These are phyloP conservation scores for Backusella psychrophila DNA, from an alignment of 192 early-diverging fungal species.

Conservation along the genomic window DNA sequence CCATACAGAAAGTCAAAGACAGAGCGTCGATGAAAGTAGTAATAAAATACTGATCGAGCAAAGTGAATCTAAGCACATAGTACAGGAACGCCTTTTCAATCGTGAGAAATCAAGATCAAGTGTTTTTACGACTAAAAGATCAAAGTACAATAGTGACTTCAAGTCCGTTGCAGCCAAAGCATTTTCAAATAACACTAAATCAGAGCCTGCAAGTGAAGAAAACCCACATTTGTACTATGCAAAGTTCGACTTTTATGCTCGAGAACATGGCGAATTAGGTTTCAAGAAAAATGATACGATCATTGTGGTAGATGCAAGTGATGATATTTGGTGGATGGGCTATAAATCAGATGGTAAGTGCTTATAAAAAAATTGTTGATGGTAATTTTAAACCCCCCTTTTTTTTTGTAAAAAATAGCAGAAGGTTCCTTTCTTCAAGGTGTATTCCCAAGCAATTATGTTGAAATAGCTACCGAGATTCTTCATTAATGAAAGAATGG, in stretches of 20 bases:
- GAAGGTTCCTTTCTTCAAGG: conserved; percentile 54
- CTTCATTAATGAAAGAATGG: neutral
- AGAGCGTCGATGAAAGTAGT: neutral
- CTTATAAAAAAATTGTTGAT: neutral
- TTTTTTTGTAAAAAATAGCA: conserved; percentile 5
- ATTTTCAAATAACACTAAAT: conserved; percentile 20
- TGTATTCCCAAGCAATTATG: conserved; percentile 79
- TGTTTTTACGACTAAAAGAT: conserved; percentile 1
- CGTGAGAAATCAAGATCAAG: neutral
- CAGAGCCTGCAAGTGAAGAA: conserved; percentile 20
- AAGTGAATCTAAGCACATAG: conserved; percentile 8
- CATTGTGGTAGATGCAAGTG: conserved; percentile 73
- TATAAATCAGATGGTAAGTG: conserved; percentile 54
- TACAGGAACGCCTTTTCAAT: neutral
- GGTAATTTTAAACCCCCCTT: conserved; percentile 1
- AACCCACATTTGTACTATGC: conserved; percentile 57
- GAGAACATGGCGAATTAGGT: conserved; percentile 71
- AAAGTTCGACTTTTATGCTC: conserved; percentile 69
- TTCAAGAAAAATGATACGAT: conserved; percentile 69
- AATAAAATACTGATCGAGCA: neutral
- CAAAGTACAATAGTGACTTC: conserved; percentile 21
- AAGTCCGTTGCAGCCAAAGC: conserved; percentile 17
- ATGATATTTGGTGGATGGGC: conserved; percentile 87
- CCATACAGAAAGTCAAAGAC: neutral
- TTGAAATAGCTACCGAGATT: conserved; percentile 31